Conservation (phyloP, 2,329 filamentous ascomycete genomes). For the Calonectria pteridis region DNA sequence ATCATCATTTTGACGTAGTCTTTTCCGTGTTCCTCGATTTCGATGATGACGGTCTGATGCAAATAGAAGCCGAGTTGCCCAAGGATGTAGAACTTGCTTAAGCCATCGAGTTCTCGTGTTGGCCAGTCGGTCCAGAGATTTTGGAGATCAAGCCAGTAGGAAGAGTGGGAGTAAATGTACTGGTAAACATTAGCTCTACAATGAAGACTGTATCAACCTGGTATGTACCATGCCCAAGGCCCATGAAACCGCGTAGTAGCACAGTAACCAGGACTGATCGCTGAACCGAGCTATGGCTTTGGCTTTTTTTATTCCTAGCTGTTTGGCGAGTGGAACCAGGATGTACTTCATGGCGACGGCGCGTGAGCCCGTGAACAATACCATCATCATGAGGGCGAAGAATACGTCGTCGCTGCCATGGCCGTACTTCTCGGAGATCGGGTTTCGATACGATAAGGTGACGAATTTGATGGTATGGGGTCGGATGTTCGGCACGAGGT, state of each 20-base stretch:
- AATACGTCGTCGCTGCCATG: not conserved
- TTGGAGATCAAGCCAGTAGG: constrained; percentile 81
- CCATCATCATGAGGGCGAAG: not conserved
- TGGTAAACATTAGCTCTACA: constrained; percentile 50
- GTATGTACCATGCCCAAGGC: constrained; percentile 82
- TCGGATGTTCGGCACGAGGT: not conserved
- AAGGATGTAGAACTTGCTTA: constrained; percentile 91
- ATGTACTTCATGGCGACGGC: constrained; percentile 89
- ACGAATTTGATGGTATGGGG: not conserved
- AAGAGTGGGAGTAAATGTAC: constrained; percentile 84
- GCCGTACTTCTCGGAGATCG: not conserved
- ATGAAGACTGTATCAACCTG: not conserved
- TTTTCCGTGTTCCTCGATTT: constrained; percentile 94
- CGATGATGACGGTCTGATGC: constrained; percentile 93
- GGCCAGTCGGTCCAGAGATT: constrained; percentile 91
- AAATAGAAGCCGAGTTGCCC: constrained; percentile 93
- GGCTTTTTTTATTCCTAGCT: constrained; percentile 77
- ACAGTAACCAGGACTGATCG: constrained; percentile 90
- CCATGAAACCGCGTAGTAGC: constrained; percentile 88
- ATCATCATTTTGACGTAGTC: constrained; percentile 97
- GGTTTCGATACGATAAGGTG: not conserved
- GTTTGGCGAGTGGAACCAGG: constrained; percentile 80
- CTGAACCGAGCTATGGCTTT: constrained; percentile 87
- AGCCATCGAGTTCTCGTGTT: constrained; percentile 76
- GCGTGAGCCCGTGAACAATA: constrained; percentile 81